Percentiles rank a stretch among this genome's conserved stretches.
These are phyloP conservation scores for Pyrus bretschneideri DNA, from an alignment of 306 rosid genomes.

Conservation along the genomic window DNA sequence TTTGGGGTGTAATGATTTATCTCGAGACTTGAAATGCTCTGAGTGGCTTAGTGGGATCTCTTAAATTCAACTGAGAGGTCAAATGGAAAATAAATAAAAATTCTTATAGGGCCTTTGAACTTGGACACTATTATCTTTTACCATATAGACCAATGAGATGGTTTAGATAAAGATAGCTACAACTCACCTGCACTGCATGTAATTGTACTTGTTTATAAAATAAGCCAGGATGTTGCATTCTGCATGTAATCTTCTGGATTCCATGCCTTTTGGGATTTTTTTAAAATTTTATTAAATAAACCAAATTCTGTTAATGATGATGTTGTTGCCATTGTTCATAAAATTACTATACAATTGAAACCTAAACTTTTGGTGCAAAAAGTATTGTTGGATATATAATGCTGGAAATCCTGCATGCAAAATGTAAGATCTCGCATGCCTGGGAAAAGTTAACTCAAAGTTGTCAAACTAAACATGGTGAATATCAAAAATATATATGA, in stretches of 20 bases:
- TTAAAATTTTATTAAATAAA: neutral
- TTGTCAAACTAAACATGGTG: too few species aligned
- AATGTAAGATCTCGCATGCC: too few species aligned
- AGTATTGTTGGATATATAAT: too few species aligned
- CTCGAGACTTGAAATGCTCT: neutral
- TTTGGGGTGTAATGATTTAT: neutral
- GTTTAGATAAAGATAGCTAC: neutral
- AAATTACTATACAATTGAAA: too few species aligned
- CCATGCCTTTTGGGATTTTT: neutral
- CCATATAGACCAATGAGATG: neutral
- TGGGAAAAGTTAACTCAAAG: too few species aligned
- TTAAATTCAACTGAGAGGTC: neutral
- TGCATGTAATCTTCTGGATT: neutral
- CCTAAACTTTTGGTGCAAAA: too few species aligned
- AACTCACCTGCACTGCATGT: constrained; percentile 5
- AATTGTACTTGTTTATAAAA: neutral
- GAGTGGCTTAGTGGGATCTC: constrained; percentile 13
- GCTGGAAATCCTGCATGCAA: too few species aligned
- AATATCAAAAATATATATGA: too few species aligned
- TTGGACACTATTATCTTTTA: neutral
- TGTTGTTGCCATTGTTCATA: neutral
- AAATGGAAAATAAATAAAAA: neutral
- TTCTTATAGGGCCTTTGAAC: neutral
- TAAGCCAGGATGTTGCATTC: neutral
- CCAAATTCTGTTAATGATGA: neutral